Conservation (phyloP, 768 basidiomycete species). For the Suillus fuscotomentosus region DNA sequence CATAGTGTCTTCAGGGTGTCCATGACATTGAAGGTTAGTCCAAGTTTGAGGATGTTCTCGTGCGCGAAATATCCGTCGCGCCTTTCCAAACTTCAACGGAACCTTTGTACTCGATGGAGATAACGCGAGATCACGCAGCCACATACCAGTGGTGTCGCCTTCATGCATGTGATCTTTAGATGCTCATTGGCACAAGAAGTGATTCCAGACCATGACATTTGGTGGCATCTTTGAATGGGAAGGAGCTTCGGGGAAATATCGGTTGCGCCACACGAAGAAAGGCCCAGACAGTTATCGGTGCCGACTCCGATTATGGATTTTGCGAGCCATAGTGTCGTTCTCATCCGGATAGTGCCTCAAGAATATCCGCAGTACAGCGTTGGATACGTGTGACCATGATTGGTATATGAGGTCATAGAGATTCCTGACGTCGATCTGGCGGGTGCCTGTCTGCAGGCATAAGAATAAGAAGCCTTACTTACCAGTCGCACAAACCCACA, state of each 20-base stretch:
- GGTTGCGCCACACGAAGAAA: not conserved
- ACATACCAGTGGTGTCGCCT: slow-evolving; percentile 13
- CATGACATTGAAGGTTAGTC: not conserved
- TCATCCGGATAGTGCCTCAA: not conserved
- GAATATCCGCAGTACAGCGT: not conserved
- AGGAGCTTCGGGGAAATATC: not conserved
- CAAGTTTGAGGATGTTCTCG: not conserved
- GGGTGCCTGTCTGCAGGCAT: not conserved
- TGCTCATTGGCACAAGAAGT: not conserved
- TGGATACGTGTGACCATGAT: not conserved
- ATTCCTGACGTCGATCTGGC: not conserved
- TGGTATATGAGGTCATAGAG: not conserved
- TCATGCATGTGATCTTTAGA: no score
- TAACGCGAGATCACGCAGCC: slow-evolving; percentile 19
- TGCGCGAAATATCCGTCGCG: slow-evolving; percentile 23
- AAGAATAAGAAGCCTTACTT: not conserved
- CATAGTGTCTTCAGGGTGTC: not conserved
- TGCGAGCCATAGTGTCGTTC: not conserved
- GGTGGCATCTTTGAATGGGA: not conserved
- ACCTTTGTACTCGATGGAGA: slow-evolving; percentile 16
- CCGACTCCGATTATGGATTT: not conserved
- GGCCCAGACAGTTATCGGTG: not conserved
- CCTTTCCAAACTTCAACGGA: slow-evolving; percentile 24
- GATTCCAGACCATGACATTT: not conserved
- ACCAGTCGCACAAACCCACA: not conserved